Evolutionary conservation across 139 green algal species (phyloP), one percentile per base, ranked within the genome.

Genomic region (Chlamydomonas incerta): DNA sequence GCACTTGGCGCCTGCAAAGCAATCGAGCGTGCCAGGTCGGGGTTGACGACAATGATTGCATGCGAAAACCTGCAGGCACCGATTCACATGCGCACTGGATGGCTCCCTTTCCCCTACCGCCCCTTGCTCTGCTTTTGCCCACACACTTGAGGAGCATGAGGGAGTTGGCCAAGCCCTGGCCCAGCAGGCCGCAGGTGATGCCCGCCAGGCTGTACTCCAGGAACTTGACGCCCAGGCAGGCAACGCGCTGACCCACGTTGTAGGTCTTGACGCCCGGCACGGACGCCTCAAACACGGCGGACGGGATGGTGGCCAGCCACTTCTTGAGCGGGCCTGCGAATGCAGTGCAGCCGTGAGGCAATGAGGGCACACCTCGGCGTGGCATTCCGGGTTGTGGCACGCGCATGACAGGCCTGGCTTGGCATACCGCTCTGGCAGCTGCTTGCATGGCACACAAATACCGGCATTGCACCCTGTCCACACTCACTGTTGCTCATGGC

Each of bases 141-240:
- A 82, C 92, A 55, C 77, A 95, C 92, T 96, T 98, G 74, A 93
- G 67, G 15, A 86, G 65, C 95, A 99, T 99, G 47, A 97, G 62
- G 18, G 75, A 74, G 89, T 98, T 99, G 83, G 96, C 96, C 23
- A 99, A 79, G 74, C 92, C 94, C 92, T 99, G 97, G 5, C 97
- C 97, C 23, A 98, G 80, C 26, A 98, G 87, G 70, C 97, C 97
- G 83, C 96, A 99, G 24, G 84, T 77, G 3, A 98, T 96, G 79
- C 97, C 97, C 2, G 95, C 94, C 79, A 98, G 87, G 31, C 80
- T 93, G 89, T 99, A 99, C 92, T 99, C 93, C 26, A 96, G 71
- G 70, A 94, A 95, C 92, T 98, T 98, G 75, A 96, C 91, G 18
- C 90, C 83, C 23, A 96, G 76, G 86, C 95, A 97, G 20, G 87